These are phyloP conservation scores for Coccomyxa sp. DNA, from an alignment of 139 green algal species.

Conservation along the genomic window DNA sequence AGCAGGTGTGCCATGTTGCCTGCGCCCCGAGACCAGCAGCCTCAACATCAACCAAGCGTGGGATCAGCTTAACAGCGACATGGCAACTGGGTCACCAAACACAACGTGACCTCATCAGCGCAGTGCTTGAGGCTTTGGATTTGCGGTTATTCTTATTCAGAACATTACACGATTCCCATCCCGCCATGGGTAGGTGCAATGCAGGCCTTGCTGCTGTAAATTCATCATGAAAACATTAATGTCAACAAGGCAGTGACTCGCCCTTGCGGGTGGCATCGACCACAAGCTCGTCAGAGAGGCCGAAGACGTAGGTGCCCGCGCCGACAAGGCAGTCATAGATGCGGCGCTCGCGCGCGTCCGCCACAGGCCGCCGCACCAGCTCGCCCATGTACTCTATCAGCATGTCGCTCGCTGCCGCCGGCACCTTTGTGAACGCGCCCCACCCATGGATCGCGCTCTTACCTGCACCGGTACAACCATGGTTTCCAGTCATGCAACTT, in stretches of 20 bases:
- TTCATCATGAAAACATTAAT: neutral
- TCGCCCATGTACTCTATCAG: conserved; percentile 70
- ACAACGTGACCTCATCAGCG: neutral
- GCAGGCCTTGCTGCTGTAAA: neutral
- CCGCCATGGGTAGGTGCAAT: too few relatives aligned
- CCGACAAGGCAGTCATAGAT: conserved; percentile 78
- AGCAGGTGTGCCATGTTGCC: conserved; percentile 84
- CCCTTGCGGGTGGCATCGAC: conserved; percentile 65
- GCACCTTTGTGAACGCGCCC: conserved; percentile 65
- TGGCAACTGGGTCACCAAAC: neutral
- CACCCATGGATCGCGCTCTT: conserved; percentile 83
- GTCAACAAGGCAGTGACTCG: conserved; percentile 20
- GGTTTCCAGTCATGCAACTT: neutral
- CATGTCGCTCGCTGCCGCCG: conserved; percentile 44
- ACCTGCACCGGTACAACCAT: conserved; percentile 11
- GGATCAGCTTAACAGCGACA: neutral
- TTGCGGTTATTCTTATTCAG: neutral
- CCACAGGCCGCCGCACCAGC: conserved; percentile 48
- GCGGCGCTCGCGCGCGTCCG: conserved; percentile 50
- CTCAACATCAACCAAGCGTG: neutral
- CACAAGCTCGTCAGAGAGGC: conserved; percentile 29
- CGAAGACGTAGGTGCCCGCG: conserved; percentile 87
- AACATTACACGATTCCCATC: neutral
- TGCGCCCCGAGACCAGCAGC: neutral
- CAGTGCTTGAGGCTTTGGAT: neutral